Evolutionary conservation across 2,329 filamentous ascomycete genomes (phyloP).

Genomic region (Venturia nashicola): DNA sequence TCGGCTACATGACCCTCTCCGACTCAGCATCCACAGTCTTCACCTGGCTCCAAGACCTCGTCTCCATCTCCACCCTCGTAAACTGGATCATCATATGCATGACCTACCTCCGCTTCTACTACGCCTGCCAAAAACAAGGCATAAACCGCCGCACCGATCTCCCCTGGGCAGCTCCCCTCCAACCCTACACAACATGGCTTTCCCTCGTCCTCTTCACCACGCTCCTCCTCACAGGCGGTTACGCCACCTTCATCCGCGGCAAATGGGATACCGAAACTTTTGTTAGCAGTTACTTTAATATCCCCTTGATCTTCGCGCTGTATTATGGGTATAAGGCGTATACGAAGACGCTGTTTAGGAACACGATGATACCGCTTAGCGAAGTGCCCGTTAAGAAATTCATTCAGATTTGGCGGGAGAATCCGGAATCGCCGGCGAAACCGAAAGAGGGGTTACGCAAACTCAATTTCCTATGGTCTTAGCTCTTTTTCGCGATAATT

Average conservation of each 20-base stretch:
- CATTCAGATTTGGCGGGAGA: not conserved
- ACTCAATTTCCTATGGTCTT: not conserved
- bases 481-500: too few species aligned
- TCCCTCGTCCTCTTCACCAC: conserved; percentile 59
- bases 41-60: conserved; percentile 30
- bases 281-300: conserved; percentile 47
- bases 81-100: conserved; percentile 34
- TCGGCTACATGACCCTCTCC: conserved; percentile 30
- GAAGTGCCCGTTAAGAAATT: not conserved
- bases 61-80: conserved; percentile 31
- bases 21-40: conserved; percentile 27
- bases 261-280: conserved; percentile 27
- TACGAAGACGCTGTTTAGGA: conserved; percentile 29
- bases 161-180: conserved; percentile 56
- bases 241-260: conserved; percentile 48
- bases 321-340: conserved; percentile 55
- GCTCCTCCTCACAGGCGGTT: conserved; percentile 64
- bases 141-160: conserved; percentile 27
- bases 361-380: not conserved
- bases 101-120: conserved; percentile 36
- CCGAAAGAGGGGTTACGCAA: not conserved
- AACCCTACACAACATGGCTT: conserved; percentile 52
- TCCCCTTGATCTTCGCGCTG: conserved; percentile 58
- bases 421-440: not conserved
- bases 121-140: conserved; percentile 32